Base-by-base conservation (phyloP, 495 filamentous ascomycete genomes). In the Penicillium goetzii region DNA sequence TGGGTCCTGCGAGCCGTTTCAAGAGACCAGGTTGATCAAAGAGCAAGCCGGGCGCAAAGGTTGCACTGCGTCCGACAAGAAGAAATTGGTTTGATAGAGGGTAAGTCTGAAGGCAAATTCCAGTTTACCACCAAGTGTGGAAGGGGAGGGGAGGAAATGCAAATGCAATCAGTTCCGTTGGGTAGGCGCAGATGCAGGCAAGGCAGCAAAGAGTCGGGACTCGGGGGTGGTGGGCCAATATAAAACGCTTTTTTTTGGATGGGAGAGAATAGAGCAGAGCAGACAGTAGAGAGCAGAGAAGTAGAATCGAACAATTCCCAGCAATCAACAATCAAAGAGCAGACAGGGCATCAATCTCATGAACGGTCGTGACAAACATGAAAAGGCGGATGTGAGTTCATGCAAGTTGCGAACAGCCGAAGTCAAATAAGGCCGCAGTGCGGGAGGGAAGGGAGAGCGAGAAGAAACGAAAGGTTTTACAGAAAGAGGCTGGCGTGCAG, bases 311-410 rank as follows among this genome's bases (percentile, higher is more conserved):
- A 34, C 1, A 19, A 34, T 54, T 33, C 52, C 21, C 52, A 36
- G 56, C 28, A 58, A 49, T 33, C 52, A 38, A 55, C 19, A n/a
- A 50, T 26, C 57, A 59, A 49, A 71, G 70, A 74, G 75, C 69
- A 76, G 71, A 40, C 36, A 17, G 68, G 72, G 78, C 80, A 80
- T 85, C 74, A 80, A 72, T 68, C 72, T 86, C 85, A 84, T 87
- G 78, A 82, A 84, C 78, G 74, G 79, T 86, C 85, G 81, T 87
- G 76, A 83, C 56, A 76, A 77, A 73, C 64, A 59, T 60, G 34
- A 62, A 62, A 56, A 26, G 45, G 52, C 52, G 52, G 43, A 43
- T 57, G 55, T 55, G 58, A 47, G 61, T 59, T 60, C 60, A 69
- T 57, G 61, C 26, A 30, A 59, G n/a, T 34, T 49, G 45, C 21